These are phyloP conservation scores for Penicillium crystallinum DNA, from an alignment of 495 filamentous ascomycete species.

Conservation along the genomic window DNA sequence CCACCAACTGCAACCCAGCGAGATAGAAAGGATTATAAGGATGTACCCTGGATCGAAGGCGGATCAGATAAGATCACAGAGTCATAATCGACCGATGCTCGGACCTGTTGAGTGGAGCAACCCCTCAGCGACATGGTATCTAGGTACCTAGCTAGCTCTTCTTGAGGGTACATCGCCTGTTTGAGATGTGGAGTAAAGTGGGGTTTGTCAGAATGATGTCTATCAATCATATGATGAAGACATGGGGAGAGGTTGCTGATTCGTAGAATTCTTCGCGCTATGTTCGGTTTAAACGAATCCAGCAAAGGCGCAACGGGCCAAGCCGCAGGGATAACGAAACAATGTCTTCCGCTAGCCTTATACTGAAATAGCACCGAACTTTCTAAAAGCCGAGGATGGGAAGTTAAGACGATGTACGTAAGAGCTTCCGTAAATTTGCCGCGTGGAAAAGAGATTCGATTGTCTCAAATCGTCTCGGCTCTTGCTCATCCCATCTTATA, in stretches of 20 bases:
- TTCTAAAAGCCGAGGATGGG: not conserved
- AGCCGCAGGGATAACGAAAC: not conserved
- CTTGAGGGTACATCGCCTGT: not conserved
- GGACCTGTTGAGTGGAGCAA: conserved; percentile 1
- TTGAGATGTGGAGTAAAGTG: not conserved
- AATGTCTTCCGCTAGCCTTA: not conserved
- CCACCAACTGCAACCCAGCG: not conserved
- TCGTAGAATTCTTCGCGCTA: not conserved
- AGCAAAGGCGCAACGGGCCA: not conserved
- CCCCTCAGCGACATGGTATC: not conserved
- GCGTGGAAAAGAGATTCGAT: not conserved
- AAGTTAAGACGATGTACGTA: conserved; percentile 1
- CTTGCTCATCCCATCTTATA: too few relatives aligned
- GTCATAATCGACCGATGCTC: not conserved
- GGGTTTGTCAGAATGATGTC: not conserved
- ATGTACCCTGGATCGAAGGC: not conserved
- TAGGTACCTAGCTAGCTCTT: too few relatives aligned
- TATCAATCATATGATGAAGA: not conserved
- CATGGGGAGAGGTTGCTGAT: not conserved
- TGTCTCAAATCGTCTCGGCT: too few relatives aligned
- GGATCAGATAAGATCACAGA: conserved; percentile 9
- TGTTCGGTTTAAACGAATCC: not conserved
- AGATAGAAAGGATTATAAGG: not conserved
- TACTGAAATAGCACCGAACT: not conserved
- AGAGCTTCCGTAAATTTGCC: not conserved